Base-by-base conservation (phyloP, 2,329 filamentous ascomycete genomes). In the Zelopaecilomyces penicillatus region DNA sequence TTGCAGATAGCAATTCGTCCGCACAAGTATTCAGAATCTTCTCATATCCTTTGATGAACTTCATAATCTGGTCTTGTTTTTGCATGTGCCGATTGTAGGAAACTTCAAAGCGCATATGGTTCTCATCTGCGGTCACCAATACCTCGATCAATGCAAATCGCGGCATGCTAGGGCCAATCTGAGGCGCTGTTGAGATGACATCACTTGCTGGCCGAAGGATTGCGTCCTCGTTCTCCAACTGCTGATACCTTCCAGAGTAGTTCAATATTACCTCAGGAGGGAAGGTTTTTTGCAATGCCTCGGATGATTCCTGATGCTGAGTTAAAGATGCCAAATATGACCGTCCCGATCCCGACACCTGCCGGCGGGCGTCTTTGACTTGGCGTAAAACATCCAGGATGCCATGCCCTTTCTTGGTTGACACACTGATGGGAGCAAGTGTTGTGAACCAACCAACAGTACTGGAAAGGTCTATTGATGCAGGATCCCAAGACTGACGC, bases 371-470 rank as follows among this genome's bases (percentile, higher is more conserved):
- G 27, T 42, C 41, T 30, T 42, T 42, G 8, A 29, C 28, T 12
- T 30, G 33, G 30, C 41, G 33, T 3, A 42, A 11, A 27, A 42
- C 5, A 19, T 37, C 34, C 11, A 42, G 5, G 4, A 42, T 12
- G 10, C 26, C n/a, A 27, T 12, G 9, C 9, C 9, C 32, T 9
- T n/a, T 29, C 8, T 27, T 11, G 5, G 12, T 19, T 29, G 33
- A 26, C 8, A 42, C 41, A 5, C 19, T 8, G 4, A 42, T 26
- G 7, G 41, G 41, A 6, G n/a, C 11, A 8, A 42, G 5, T 8
- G 41, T 42, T 12, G 41, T 42, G 11, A 42, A 42, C 41, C 41
- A 42, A 5, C 41, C 41, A 31, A 42, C 41, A 26, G 34, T 42
- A 8, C 11, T 30, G 10, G 41, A 42, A 30, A 26, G 32, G 12